Evolutionary conservation across 2,329 filamentous ascomycete genomes (phyloP), one percentile per base, ranked within the genome.

Genomic region (Dactylellina cionopaga): DNA sequence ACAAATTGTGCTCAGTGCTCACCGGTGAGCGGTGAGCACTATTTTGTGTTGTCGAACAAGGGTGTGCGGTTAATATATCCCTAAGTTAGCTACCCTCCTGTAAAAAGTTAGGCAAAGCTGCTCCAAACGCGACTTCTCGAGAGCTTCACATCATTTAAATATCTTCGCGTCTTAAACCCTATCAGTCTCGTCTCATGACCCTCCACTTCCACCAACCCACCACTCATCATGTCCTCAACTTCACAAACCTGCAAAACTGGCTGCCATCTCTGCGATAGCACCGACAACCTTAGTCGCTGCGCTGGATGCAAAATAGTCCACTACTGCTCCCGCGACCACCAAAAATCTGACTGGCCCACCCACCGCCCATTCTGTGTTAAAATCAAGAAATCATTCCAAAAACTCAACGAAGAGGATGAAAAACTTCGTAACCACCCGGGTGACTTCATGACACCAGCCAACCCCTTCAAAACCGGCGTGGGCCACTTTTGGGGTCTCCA

Each of bases 301-400:
- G 69, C 77, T 2, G 80, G 76, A 3, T 86, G 84, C 77, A 80
- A 78, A 41, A 80, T 79, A 0, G 78, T 82, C 55, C 77, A 77
- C 37, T 86, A 86, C 77, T 86, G 84, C 77, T 76, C 80, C 51
- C 76, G 76, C 11, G 80, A 82, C 0, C 83, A 85, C 76, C 83
- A 85, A 76, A 55, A 59, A 0, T 49, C 75, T 1, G 76, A 85
- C 74, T 76, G 80, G 22, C 37, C 70, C 0, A 43, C 63, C 1
- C 83, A 86, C 78, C 82, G 82, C 74, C 33, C 33, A 7, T 75
- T 55, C 11, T 86, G 84, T 77, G 80, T 74, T 10, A 68, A 60
- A 7, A 77, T 83, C 76, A 80, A 79, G 62, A 79, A 79, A 35
- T 63, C 68, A 4, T 78, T 77, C 1, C 33, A 70, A 5, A 72